Evolutionary conservation across 192 early-diverging fungal species (phyloP), one percentile per base, ranked within the genome.

Genomic region (Coemansia sp.): DNA sequence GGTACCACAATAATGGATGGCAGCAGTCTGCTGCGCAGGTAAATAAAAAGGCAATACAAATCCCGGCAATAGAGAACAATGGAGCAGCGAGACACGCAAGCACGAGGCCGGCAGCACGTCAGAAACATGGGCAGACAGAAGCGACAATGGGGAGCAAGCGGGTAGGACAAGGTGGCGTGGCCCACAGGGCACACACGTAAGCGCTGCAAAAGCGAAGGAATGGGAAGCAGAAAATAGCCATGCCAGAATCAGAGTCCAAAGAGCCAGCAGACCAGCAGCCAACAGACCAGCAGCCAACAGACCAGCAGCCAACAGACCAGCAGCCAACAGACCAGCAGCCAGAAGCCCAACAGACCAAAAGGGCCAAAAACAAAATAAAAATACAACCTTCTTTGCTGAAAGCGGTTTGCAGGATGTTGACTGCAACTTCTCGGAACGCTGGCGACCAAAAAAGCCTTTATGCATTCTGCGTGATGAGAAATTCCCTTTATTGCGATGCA

Each of bases 371-470:
- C 42, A 9, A 34, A 34, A 48, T 22, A 13, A 41, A 38, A 53
- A 30, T 2, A 34, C 36, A 23, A 14, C 22, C 14, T 17, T 48
- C 45, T 22, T 48, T 48, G 45, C 14, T 48, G 22, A 14, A 48
- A 25, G 45, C 45, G 25, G 45, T 25, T 48, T 48, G 42, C 30
- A 30, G 42, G 41, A n/a, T 5, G 52, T 6, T 74, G 72, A 61
- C 58, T 48, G 66, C 57, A 74, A 67, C 72, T 68, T 74, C 72
- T 74, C 72, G 72, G 72, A 74, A 74, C 66, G 33, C 66, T 38
- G 30, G 34, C 10, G 11, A 61, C 29, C 29, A 70, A 70, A 52
- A 50, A 34, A 29, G 61, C 68, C 40, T 33, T 62, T 70, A 55
- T 41, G 23, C 62, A 41, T 64, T 45, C 45, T 23, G 23, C 30